Evolutionary conservation across 2,329 filamentous ascomycete genomes (phyloP), one percentile per base, ranked within the genome.

Genomic region (Akanthomyces muscarius): DNA sequence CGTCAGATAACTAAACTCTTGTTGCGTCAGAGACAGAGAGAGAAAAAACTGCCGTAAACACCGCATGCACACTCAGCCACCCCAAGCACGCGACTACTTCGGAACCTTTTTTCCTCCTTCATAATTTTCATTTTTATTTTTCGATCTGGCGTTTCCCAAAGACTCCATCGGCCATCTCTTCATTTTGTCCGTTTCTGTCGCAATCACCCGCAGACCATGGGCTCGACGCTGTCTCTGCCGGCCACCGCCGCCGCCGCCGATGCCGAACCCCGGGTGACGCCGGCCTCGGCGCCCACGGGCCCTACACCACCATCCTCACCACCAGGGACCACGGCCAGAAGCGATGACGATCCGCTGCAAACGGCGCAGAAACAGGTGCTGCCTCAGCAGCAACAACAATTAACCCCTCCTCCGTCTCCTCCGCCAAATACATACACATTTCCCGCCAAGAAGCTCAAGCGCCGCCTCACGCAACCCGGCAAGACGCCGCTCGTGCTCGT

Each of bases 401-500:
- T 42, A 41, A 62, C 60, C 3, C 60, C 60, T 2, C 60, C 60
- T 10, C 51, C 60, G 10, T 62, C 60, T 2, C 60, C 60, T 1
- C 42, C 73, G 6, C 71, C 67, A 42, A 69, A 71, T 54, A 70
- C 65, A 63, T 90, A 90, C 76, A 75, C 75, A 64, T 90, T 90
- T 69, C 88, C 88, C 11, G 78, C 80, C 25, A 78, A 84, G 68
- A 80, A 87, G 25, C 80, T 90, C 57, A 80, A 81, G 73, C 81
- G 79, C 66, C 78, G 78, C 50, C 60, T 62, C 60, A 81, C 77
- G 57, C 80, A 86, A 66, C 74, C 82, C 36, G 75, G 78, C 65
- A 85, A 83, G 71, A 86, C 80, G 36, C 87, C 88, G 16, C 79
- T 90, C 47, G 85, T 89, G 8, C 82, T 90, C 61, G 86, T 90